These are phyloP conservation scores for Cynara cardunculus DNA, from an alignment of 129 eudicot genomes.

Conservation along the genomic window DNA sequence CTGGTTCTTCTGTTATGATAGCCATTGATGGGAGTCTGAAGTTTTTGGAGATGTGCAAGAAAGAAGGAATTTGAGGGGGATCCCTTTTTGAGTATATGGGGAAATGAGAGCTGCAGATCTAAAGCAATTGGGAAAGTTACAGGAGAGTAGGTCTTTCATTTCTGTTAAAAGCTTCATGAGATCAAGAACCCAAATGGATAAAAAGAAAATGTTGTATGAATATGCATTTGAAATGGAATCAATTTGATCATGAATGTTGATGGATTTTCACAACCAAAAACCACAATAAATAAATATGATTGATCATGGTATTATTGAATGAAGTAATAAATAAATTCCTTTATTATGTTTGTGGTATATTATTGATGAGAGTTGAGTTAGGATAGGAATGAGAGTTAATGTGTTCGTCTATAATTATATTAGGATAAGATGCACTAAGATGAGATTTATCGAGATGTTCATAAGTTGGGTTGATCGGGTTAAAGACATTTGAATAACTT, in stretches of 20 bases:
- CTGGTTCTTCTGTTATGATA: constrained; percentile 46
- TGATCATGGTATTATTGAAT: too few relatives aligned
- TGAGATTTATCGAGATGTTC: too few relatives aligned
- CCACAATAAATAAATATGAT: background rate
- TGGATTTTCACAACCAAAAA: background rate
- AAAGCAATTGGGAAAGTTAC: background rate
- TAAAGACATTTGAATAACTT: too few relatives aligned
- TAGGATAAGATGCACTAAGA: too few relatives aligned
- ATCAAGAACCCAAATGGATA: background rate
- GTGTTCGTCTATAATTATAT: too few relatives aligned
- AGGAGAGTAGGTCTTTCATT: background rate
- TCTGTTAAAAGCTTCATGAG: background rate
- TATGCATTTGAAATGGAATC: background rate
- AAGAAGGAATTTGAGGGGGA: background rate
- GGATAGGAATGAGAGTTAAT: too few relatives aligned
- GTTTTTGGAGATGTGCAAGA: background rate
- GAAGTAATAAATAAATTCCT: too few relatives aligned
- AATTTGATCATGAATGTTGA: background rate
- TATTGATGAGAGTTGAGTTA: too few relatives aligned
- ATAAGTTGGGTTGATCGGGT: too few relatives aligned
- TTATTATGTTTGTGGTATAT: too few relatives aligned
- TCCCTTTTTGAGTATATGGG: background rate
- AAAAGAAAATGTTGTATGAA: background rate
- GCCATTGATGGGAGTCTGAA: constrained; percentile 47
- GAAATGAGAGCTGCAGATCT: background rate